These are phyloP conservation scores for Allium cepa DNA, from an alignment of 106 monocot species.

Conservation along the genomic window DNA sequence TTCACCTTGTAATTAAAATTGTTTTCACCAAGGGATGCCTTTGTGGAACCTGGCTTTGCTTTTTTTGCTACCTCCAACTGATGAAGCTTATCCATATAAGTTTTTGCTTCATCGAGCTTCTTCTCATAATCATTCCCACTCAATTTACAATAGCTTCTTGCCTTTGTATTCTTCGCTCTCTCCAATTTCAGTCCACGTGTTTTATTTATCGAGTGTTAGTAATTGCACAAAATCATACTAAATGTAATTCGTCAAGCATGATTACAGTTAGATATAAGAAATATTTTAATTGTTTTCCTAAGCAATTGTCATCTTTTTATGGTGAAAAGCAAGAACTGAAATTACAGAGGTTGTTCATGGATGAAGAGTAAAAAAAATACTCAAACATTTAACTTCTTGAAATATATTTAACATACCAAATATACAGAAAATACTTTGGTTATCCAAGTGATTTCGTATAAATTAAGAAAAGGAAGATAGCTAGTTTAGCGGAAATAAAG, in stretches of 20 bases:
- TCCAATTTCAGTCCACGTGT: constrained; percentile 80
- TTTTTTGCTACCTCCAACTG: constrained; percentile 67
- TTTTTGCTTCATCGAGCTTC: constrained; percentile 70
- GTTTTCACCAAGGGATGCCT: constrained; percentile 69
- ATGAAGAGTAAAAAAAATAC: no score
- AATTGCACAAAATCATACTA: no score
- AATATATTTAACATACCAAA: no score
- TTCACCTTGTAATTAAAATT: constrained; percentile 47
- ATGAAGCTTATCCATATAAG: constrained; percentile 42
- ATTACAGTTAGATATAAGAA: not conserved
- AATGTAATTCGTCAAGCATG: no score
- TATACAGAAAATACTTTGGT: no score
- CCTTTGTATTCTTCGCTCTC: constrained; percentile 63
- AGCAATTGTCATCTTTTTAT: no score
- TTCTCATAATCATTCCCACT: constrained; percentile 69
- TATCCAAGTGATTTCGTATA: no score
- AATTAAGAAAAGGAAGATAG: no score
- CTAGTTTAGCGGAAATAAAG: no score
- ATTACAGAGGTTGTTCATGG: no score
- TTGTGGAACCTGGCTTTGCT: constrained; percentile 62
- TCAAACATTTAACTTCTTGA: no score
- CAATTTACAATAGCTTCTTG: constrained; percentile 48
- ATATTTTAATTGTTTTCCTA: not conserved
- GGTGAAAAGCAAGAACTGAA: no score
- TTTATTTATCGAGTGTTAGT: constrained; percentile 16